phyloP scores from a whole-genome alignment of 2,329 filamentous ascomycete genomes.

The Microdochium bolleyi region DNA sequence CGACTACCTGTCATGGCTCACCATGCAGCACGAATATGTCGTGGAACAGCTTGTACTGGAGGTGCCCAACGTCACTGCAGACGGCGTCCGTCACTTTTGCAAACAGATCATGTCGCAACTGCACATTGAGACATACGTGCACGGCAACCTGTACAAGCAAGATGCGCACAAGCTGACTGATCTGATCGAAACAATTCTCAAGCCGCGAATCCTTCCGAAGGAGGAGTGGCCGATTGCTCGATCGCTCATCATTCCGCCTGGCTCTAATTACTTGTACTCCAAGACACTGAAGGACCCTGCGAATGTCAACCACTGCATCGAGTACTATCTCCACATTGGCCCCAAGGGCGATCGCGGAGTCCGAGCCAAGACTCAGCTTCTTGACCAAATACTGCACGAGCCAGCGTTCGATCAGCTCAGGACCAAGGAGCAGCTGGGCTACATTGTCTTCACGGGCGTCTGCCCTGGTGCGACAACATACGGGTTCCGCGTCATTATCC shows the following conservation, averaged over 20 bases:
- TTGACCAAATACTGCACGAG: conserved; percentile 88
- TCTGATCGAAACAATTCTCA: conserved; percentile 70
- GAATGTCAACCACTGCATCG: conserved; percentile 83
- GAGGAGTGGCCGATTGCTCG: conserved; percentile 75
- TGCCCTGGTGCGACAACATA: conserved; percentile 67
- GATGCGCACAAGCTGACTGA: conserved; percentile 82
- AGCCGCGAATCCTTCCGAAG: conserved; percentile 63
- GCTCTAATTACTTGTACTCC: conserved; percentile 77
- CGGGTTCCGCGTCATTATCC: conserved; percentile 83
- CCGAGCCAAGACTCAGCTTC: conserved; percentile 69
- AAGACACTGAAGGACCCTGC: conserved; percentile 75
- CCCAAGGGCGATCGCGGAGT: conserved; percentile 59
- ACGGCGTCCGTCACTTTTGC: conserved; percentile 70
- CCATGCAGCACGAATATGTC: conserved; percentile 66
- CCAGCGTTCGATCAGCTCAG: conserved; percentile 90
- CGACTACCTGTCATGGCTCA: conserved; percentile 75
- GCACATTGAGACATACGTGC: conserved; percentile 79
- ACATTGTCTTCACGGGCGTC: conserved; percentile 84
- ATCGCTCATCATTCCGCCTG: conserved; percentile 68
- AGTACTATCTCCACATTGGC: conserved; percentile 68
- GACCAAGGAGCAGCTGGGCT: conserved; percentile 95
- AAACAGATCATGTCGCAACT: conserved; percentile 75
- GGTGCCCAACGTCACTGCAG: conserved; percentile 63
- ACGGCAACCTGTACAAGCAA: conserved; percentile 91
- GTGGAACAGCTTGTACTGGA: conserved; percentile 75